phyloP scores from a whole-genome alignment of 331 rosid genomes.

The Telfairia occidentalis region DNA sequence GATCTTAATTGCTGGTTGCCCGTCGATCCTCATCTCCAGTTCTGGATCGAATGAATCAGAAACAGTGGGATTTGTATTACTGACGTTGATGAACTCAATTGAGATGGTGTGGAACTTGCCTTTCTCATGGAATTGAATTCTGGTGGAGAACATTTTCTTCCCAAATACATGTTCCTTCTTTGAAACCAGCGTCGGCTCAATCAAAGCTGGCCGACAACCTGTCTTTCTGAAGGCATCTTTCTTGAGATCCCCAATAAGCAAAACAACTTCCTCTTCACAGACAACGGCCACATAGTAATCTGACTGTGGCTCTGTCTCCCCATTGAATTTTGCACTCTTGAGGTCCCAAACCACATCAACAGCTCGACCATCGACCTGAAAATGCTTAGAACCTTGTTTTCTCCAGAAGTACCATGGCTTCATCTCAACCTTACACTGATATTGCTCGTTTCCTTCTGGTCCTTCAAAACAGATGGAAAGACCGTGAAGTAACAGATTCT shows the following conservation, averaged over 20 bases:
- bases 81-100: slow-evolving; percentile 51
- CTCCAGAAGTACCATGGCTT: slow-evolving; percentile 97
- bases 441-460: slow-evolving; percentile 32
- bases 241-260: slow-evolving; percentile 71
- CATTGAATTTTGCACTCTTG: slow-evolving; percentile 57
- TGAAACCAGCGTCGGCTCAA: slow-evolving; percentile 63
- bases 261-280: slow-evolving; percentile 62
- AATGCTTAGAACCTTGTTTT: slow-evolving; percentile 71
- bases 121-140: slow-evolving; percentile 53
- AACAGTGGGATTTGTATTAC: slow-evolving; percentile 11
- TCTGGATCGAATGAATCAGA: slow-evolving; percentile 52
- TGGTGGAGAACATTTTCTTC: slow-evolving; percentile 59
- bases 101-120: slow-evolving; percentile 57
- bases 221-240: slow-evolving; percentile 73
- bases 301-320: slow-evolving; percentile 73
- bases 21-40: slow-evolving; percentile 77
- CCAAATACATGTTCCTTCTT: slow-evolving; percentile 80
- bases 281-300: slow-evolving; percentile 79
- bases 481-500: slow-evolving; percentile 66
- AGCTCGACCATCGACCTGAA: slow-evolving; percentile 42
- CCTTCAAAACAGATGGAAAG: slow-evolving; percentile 61
- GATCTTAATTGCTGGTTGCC: slow-evolving; percentile 53
- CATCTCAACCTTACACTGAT: slow-evolving; percentile 74
- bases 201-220: slow-evolving; percentile 69
- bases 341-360: slow-evolving; percentile 81